Percentiles rank a stretch among this genome's conserved stretches.
phyloP scores from a whole-genome alignment of 2,329 filamentous ascomycete genomes.

The Aaosphaeria pasadenensis region DNA sequence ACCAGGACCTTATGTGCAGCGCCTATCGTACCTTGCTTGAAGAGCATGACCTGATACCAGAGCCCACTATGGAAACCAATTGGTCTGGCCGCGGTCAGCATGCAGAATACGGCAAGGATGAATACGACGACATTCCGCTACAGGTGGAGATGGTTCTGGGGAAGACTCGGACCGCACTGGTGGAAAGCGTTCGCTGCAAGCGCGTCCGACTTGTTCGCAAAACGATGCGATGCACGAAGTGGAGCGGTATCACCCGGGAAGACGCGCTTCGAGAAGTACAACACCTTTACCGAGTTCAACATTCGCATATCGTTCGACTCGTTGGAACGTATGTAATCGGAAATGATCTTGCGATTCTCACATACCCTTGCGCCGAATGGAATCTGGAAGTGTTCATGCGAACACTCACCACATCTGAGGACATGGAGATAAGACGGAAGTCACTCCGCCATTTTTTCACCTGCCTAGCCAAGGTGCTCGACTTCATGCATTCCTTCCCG shows the following conservation, averaged over 20 bases:
- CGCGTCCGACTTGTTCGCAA: constrained; percentile 19
- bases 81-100: constrained; percentile 16
- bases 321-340: constrained; percentile 14
- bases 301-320: constrained; percentile 17
- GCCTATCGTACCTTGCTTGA: background rate
- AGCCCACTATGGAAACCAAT: constrained; percentile 9
- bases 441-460: constrained; percentile 4
- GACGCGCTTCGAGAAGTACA: constrained; percentile 17
- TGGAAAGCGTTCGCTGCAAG: constrained; percentile 12
- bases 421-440: background rate
- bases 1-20: background rate
- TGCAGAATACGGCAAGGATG: constrained; percentile 7
- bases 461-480: constrained; percentile 11
- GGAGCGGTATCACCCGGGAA: constrained; percentile 8
- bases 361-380: constrained; percentile 17
- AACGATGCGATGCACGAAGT: constrained; percentile 9
- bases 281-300: constrained; percentile 12
- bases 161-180: constrained; percentile 8
- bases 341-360: constrained; percentile 12
- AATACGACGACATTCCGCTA: constrained; percentile 8
- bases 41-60: constrained; percentile 8
- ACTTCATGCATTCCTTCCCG: constrained; percentile 10
- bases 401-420: background rate
- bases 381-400: constrained; percentile 15
- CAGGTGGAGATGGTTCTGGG: constrained; percentile 5